A percentile compares a stretch with the other conserved stretches of the same genome.
These are phyloP conservation scores for Torulaspora delbrueckii DNA, from an alignment of 805 yeast genomes.

Conservation along the genomic window DNA sequence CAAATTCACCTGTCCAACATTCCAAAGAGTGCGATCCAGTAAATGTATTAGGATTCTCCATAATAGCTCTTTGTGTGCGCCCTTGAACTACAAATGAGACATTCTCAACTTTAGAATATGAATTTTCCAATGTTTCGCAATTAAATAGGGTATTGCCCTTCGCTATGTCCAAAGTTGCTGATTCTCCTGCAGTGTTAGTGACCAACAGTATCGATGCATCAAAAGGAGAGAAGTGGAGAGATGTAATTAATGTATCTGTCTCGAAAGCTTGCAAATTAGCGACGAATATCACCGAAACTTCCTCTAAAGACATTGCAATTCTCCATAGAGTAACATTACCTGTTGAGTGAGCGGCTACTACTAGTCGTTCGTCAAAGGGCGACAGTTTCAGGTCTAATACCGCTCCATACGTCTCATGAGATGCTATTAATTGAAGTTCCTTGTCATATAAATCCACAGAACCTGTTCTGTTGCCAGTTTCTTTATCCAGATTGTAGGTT, in stretches of 20 bases:
- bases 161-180: conserved; percentile 33
- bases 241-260: conserved; percentile 51
- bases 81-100: conserved; percentile 17
- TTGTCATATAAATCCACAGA: conserved; percentile 42
- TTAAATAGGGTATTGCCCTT: conserved; percentile 5
- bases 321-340: conserved; percentile 71
- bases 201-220: conserved; percentile 40
- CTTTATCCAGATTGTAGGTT: conserved; percentile 69
- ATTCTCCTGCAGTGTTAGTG: conserved; percentile 67
- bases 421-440: conserved; percentile 23
- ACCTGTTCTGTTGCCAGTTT: conserved; percentile 60
- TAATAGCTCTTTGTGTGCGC: conserved; percentile 6
- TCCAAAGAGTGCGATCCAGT: conserved; percentile 59
- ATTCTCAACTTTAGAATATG: conserved; percentile 10
- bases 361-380: conserved; percentile 45
- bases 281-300: conserved; percentile 15
- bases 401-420: conserved; percentile 49
- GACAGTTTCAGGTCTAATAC: conserved; percentile 71
- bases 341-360: conserved; percentile 73
- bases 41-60: conserved; percentile 20
- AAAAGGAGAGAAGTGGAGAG: conserved; percentile 53
- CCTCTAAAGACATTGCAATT: conserved; percentile 15
- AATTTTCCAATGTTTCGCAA: conserved; percentile 3
- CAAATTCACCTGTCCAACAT: conserved; percentile 84
- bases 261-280: conserved; percentile 46